These are phyloP conservation scores for Rhinocladiella similis DNA, from an alignment of 2,329 filamentous ascomycete species.

Conservation along the genomic window DNA sequence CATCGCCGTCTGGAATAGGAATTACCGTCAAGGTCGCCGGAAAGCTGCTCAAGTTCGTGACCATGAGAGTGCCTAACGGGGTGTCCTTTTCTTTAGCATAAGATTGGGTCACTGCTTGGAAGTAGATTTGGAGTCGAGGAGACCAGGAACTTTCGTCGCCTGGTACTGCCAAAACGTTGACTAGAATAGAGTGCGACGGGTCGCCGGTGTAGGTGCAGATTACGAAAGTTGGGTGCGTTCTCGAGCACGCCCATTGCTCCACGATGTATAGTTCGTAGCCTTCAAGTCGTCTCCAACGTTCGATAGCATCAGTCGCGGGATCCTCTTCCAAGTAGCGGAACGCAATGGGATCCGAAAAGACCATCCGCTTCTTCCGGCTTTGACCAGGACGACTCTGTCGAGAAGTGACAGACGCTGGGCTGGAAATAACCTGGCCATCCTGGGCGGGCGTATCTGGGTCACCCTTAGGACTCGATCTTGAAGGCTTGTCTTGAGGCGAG, in stretches of 20 bases:
- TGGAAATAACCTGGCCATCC: not conserved
- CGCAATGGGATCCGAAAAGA: conserved; percentile 66
- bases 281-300: conserved; percentile 67
- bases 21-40: conserved; percentile 93
- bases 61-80: conserved; percentile 79
- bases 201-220: conserved; percentile 94
- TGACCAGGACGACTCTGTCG: conserved; percentile 30
- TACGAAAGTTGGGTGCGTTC: conserved; percentile 83
- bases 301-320: conserved; percentile 69
- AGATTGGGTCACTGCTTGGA: conserved; percentile 80
- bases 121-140: conserved; percentile 74
- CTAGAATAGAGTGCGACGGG: conserved; percentile 71
- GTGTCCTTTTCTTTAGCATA: conserved; percentile 84
- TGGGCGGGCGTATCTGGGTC: conserved; percentile 2
- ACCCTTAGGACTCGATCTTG: conserved; percentile 15
- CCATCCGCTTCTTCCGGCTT: conserved; percentile 49
- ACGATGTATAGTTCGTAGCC: conserved; percentile 94
- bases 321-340: conserved; percentile 84
- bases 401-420: conserved; percentile 26
- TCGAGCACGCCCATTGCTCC: conserved; percentile 96
- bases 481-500: conserved; percentile 9
- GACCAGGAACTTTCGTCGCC: conserved; percentile 80
- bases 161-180: conserved; percentile 78
- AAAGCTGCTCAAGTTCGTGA: conserved; percentile 90
- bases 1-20: conserved; percentile 80